A percentile compares a stretch with the other conserved stretches of the same genome.
Conservation (phyloP, 805 yeast species). For the Candida sakaeoensis region DNA sequence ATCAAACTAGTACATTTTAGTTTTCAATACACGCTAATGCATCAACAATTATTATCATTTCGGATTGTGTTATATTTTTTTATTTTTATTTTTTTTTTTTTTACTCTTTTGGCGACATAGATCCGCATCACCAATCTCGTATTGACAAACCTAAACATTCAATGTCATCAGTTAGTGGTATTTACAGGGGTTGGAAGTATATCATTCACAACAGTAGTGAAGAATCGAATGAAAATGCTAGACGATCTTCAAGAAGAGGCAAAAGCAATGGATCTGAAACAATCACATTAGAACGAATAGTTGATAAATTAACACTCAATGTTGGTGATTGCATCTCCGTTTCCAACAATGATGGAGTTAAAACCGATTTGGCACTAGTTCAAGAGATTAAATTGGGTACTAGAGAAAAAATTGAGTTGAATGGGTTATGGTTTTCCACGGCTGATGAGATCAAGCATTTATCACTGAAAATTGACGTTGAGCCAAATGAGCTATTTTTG, state of each 20-base stretch:
- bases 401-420: conserved; percentile 44
- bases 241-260: conserved; percentile 19
- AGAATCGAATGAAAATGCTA: conserved; percentile 3
- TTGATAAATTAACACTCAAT: conserved; percentile 46
- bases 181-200: conserved; percentile 33
- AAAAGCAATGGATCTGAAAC: conserved; percentile 9
- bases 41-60: no score
- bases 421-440: conserved; percentile 47
- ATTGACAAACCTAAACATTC: not conserved
- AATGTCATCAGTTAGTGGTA: conserved; percentile 11
- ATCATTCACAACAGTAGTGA: conserved; percentile 13
- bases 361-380: conserved; percentile 40
- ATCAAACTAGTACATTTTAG: not conserved
- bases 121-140: not conserved
- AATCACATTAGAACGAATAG: conserved; percentile 35
- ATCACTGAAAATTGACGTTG: conserved; percentile 1
- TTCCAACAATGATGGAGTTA: conserved; percentile 23
- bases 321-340: conserved; percentile 53
- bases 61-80: no score
- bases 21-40: not conserved
- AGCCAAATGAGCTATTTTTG: conserved; percentile 48
- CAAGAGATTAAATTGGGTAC: conserved; percentile 51
- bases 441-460: conserved; percentile 32
- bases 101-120: not conserved
- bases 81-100: no score